Evolutionary conservation across 139 green algal species (phyloP).

Genomic region (Closterium sp.): DNA sequence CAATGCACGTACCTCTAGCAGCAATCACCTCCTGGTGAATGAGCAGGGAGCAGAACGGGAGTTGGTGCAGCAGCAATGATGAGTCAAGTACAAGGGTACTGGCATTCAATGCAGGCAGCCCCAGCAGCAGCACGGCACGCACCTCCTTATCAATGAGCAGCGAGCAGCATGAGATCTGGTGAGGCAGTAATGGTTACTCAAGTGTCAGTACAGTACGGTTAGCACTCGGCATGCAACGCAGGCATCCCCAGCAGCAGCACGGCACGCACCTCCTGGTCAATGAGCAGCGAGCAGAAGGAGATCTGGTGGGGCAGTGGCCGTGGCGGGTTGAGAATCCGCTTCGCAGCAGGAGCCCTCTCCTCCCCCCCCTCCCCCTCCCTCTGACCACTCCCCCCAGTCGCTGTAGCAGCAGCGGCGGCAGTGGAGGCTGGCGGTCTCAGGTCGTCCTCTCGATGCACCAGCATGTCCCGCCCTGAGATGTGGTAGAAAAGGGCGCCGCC

Average conservation of each 20-base stretch:
- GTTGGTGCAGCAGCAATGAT: too few relatives aligned
- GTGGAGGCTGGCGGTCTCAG: neutral
- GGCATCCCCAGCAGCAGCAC: too few relatives aligned
- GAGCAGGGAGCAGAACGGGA: too few relatives aligned
- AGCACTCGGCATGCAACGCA: too few relatives aligned
- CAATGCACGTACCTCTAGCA: too few relatives aligned
- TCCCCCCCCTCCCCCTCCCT: neutral
- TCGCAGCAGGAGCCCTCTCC: neutral
- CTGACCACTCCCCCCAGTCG: too few relatives aligned
- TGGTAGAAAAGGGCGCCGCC: neutral
- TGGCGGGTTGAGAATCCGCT: neutral
- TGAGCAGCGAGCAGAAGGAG: neutral
- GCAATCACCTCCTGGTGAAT: too few relatives aligned
- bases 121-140: too few relatives aligned
- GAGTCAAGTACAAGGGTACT: too few relatives aligned
- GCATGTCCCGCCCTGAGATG: neutral
- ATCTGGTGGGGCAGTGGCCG: neutral
- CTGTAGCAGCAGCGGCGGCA: neutral
- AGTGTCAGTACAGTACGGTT: too few relatives aligned
- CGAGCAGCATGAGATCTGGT: neutral
- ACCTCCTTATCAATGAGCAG: neutral
- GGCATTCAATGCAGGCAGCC: too few relatives aligned
- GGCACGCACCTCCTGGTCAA: neutral
- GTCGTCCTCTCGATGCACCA: neutral
- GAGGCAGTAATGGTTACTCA: too few relatives aligned